Conservation (phyloP, 2,329 filamentous ascomycete genomes). For the Colletotrichum navitas region DNA sequence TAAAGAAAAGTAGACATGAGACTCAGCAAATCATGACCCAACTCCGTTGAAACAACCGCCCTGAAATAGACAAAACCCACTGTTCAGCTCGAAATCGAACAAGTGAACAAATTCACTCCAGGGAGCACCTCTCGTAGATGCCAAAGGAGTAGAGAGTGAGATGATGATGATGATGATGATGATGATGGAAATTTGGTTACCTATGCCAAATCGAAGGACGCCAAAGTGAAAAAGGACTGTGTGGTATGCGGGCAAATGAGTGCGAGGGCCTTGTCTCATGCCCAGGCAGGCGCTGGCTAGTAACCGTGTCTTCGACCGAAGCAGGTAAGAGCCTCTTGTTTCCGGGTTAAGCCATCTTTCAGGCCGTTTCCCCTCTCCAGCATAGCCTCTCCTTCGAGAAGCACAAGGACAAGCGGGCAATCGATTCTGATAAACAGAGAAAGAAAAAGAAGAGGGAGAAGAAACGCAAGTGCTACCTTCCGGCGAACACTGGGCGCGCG, state of each 20-base stretch:
- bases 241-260: background rate
- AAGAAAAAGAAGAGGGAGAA: background rate
- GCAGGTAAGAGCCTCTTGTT: background rate
- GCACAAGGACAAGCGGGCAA: background rate
- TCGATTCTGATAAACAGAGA: background rate
- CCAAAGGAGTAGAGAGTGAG: background rate
- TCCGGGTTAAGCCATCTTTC: background rate
- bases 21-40: background rate
- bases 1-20: background rate
- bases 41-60: background rate
- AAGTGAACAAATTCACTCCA: background rate
- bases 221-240: background rate
- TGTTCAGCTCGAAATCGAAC: background rate
- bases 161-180: background rate
- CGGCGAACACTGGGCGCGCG: background rate
- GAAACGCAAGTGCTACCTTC: background rate
- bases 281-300: background rate
- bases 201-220: background rate
- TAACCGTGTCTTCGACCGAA: background rate
- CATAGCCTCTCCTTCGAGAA: background rate
- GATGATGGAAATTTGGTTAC: background rate
- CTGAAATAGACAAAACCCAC: background rate
- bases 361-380: background rate
- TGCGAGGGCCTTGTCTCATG: constrained; percentile 18
- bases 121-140: constrained; percentile 1